phyloP scores from a whole-genome alignment of 805 yeast species.

The Hanseniaspora pseudoguilliermondii region DNA sequence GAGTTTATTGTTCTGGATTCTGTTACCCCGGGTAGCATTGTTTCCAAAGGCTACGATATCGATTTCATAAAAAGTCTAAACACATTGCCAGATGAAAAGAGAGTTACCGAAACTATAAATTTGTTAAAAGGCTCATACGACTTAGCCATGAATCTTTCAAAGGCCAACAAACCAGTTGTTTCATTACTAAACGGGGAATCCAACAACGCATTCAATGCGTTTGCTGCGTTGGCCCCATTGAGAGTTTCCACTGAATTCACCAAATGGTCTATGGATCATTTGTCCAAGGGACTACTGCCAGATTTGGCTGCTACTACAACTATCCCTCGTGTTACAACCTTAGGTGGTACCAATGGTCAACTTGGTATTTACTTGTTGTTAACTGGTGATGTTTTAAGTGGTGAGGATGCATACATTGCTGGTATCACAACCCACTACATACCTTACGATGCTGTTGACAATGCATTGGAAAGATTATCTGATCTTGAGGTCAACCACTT shows the following conservation, averaged over 20 bases:
- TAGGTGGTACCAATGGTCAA: slow-evolving; percentile 44
- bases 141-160: background rate
- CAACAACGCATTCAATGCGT: slow-evolving; percentile 97
- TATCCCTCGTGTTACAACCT: slow-evolving; percentile 48
- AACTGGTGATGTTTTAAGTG: slow-evolving; percentile 68
- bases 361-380: slow-evolving; percentile 76
- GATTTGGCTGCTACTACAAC: slow-evolving; percentile 93
- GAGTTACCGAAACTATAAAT: background rate
- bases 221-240: slow-evolving; percentile 81
- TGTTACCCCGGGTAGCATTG: slow-evolving; percentile 2
- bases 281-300: slow-evolving; percentile 90
- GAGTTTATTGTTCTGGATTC: slow-evolving; percentile 3
- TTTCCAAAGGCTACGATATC: background rate
- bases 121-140: background rate
- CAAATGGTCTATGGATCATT: slow-evolving; percentile 93
- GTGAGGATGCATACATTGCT: slow-evolving; percentile 65
- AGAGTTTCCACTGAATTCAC: slow-evolving; percentile 88
- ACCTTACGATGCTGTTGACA: slow-evolving; percentile 48
- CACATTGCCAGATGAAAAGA: background rate
- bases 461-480: slow-evolving; percentile 52
- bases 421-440: slow-evolving; percentile 90
- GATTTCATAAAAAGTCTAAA: background rate
- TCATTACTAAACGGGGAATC: slow-evolving; percentile 81
- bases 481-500: slow-evolving; percentile 33
- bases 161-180: slow-evolving; percentile 62